Base-by-base conservation (phyloP, 148 eudicot species). In the Dysphania ambrosioides region DNA sequence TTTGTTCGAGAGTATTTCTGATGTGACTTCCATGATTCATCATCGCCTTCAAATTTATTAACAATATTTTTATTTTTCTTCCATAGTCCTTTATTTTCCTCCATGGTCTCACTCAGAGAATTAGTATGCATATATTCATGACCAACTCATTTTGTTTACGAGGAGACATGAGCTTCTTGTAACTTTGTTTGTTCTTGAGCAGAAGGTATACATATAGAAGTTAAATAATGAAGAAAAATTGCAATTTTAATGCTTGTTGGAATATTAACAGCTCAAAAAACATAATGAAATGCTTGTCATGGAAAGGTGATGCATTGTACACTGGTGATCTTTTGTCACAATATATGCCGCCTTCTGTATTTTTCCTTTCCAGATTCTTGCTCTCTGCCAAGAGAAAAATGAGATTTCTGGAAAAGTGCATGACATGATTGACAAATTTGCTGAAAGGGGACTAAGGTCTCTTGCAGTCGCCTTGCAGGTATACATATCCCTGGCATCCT, bases 391-490 rank as follows among this genome's bases (percentile, higher is more conserved):
- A 78, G 91, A 84, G 74, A 87, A 77, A 80, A 78, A 89, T 58
- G 78, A 78, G 75, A 87, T 89, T 68, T 81, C 91, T 57, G 86
- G 69, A 59, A 85, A 80, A 76, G 85, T 87, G 76, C 88, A 86
- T 70, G 76, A 78, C 74, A 83, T 87, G 19, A 84, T 89, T 72
- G 91, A 89, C 78, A 87, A 85, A 75, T 89, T 79, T 78, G 93
- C 93, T 78, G 93, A 89, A 77, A 85, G 84, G 73, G 93, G 93
- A 64, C 78, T 89, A 57, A 83, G 93, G 67, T 89, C 93, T 60
- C 87, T 89, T 78, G 93, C 82, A n/a, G 91, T 89, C 78, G 83
- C 88, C 62, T 26, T 89, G 75, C 93, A 89, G 90, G 93, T 87
- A 85, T 21, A 10, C 16, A 63, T n/a, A 0, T 35, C 7, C 24